Conservation (phyloP, 2,329 filamentous ascomycete genomes). For the Plectosphaerella plurivora region DNA sequence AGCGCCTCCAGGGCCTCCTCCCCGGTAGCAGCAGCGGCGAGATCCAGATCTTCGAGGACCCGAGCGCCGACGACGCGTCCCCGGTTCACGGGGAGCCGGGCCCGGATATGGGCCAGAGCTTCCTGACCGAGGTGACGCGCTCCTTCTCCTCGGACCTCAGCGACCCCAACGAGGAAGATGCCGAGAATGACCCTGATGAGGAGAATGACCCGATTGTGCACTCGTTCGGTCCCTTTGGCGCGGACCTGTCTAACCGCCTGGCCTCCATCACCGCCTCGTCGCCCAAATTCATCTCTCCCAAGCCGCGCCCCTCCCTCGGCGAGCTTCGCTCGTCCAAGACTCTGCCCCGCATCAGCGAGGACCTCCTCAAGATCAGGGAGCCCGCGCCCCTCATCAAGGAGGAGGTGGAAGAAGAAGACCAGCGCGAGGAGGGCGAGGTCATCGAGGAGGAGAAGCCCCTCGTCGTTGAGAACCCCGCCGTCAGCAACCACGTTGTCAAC, state of each 20-base stretch:
- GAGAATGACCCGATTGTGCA: constrained; percentile 92
- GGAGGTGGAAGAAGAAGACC: constrained; percentile 8
- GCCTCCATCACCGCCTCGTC: constrained; percentile 71
- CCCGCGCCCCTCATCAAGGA: neutral
- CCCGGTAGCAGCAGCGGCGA: constrained; percentile 18
- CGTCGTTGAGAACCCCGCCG: constrained; percentile 23
- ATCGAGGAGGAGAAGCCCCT: constrained; percentile 11
- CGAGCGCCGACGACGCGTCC: constrained; percentile 26
- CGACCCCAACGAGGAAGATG: constrained; percentile 48
- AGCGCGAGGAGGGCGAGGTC: constrained; percentile 6
- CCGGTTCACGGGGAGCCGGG: constrained; percentile 33
- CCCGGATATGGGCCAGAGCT: constrained; percentile 32
- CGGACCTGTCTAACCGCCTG: constrained; percentile 77
- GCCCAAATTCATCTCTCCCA: constrained; percentile 40
- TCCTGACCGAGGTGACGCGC: constrained; percentile 44
- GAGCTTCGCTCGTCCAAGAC: neutral
- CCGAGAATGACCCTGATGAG: constrained; percentile 77
- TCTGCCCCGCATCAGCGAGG: neutral
- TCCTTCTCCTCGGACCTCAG: constrained; percentile 56
- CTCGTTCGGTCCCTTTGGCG: constrained; percentile 87
- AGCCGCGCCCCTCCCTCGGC: constrained; percentile 1
- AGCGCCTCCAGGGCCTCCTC: constrained; percentile 40
- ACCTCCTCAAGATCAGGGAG: neutral
- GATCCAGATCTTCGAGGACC: constrained; percentile 17
- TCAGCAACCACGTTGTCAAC: constrained; percentile 87